phyloP scores from a whole-genome alignment of 495 filamentous ascomycete genomes.

The Pyrenula massariospora region DNA sequence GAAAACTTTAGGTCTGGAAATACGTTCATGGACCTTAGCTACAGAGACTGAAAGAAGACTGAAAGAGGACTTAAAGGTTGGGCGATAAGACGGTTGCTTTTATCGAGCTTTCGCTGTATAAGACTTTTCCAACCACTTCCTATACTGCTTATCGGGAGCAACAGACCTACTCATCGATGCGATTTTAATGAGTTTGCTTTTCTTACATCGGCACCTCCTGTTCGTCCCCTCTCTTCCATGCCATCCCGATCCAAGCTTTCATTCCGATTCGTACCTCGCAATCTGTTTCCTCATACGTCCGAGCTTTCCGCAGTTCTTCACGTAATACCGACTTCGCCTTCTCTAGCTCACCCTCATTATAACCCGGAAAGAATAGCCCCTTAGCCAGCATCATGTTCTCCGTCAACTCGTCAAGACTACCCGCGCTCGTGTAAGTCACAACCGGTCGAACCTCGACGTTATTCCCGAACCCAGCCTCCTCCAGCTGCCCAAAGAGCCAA shows the following conservation, averaged over 20 bases:
- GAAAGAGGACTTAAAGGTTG: too few relatives aligned
- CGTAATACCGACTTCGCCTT: conserved; percentile 1
- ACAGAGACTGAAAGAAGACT: too few relatives aligned
- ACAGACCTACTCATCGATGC: too few relatives aligned
- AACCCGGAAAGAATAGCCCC: conserved; percentile 8
- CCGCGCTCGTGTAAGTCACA: neutral
- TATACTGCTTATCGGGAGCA: too few relatives aligned
- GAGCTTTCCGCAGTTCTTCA: conserved; percentile 4
- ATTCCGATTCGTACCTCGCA: conserved; percentile 5
- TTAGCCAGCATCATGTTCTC: conserved; percentile 9
- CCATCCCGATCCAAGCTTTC: conserved; percentile 8
- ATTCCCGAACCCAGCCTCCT: conserved; percentile 6
- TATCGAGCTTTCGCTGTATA: too few relatives aligned
- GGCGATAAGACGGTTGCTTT: too few relatives aligned
- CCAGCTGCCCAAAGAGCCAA: conserved; percentile 5
- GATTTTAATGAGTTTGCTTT: neutral
- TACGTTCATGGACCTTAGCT: too few relatives aligned
- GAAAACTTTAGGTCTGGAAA: too few relatives aligned
- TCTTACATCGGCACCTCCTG: conserved; percentile 1
- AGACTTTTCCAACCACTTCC: too few relatives aligned
- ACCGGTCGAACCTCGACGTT: conserved; percentile 2
- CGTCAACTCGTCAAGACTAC: conserved; percentile 7
- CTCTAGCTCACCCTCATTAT: conserved; percentile 7
- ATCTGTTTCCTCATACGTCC: conserved; percentile 2
- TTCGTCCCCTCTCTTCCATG: conserved; percentile 7